These are phyloP conservation scores for Carex parvula DNA, from an alignment of 176 grass and related monocot species.

Conservation along the genomic window DNA sequence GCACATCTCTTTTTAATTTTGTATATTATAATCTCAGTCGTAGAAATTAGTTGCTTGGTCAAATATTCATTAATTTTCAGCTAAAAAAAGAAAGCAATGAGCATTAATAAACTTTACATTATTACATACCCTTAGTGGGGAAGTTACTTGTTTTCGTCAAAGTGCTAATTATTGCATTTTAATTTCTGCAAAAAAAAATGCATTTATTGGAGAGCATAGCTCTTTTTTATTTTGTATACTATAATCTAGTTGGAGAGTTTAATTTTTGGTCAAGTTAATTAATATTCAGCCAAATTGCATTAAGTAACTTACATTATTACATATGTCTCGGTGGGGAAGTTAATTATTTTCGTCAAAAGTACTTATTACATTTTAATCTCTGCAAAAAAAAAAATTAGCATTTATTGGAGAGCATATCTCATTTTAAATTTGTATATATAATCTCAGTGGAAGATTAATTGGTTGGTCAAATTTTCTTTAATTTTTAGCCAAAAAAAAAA, in stretches of 20 bases:
- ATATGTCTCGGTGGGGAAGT: not conserved
- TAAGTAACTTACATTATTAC: not conserved
- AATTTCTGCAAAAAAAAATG: not conserved
- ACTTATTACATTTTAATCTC: not conserved
- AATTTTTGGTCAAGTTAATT: not conserved
- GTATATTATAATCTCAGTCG: not conserved
- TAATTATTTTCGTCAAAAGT: not conserved
- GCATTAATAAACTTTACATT: not conserved
- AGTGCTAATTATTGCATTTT: not conserved
- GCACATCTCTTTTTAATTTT: not conserved
- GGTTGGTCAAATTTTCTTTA: not conserved
- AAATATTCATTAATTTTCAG: not conserved
- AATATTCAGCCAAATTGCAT: not conserved
- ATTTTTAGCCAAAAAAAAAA: too few species aligned
- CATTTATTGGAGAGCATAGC: not conserved
- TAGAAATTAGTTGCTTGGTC: not conserved
- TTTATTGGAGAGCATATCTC: not conserved
- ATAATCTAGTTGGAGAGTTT: not conserved
- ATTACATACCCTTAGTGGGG: not conserved
- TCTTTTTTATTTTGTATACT: not conserved
- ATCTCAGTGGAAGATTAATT: not conserved
- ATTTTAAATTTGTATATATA: not conserved
- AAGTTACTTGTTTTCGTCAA: constrained; percentile 11
- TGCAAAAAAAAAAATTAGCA: not conserved
- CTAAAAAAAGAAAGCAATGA: not conserved